Base-by-base conservation (phyloP, 2,329 filamentous ascomycete species). In the Talaromyces verruculosus region DNA sequence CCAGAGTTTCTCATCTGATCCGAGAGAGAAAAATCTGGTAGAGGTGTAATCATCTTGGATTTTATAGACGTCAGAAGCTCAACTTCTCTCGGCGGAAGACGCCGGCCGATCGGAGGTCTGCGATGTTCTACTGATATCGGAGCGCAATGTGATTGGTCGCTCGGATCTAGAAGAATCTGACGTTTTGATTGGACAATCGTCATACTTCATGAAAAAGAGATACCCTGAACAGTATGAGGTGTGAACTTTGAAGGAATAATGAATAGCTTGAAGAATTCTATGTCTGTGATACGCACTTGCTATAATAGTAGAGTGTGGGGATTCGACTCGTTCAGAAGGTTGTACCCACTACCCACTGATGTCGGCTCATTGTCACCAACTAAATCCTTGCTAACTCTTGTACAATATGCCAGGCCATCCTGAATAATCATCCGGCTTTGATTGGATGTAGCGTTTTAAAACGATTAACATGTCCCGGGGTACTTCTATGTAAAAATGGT, bases 41-140 rank as follows among this genome's bases (percentile, higher is more conserved):
- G 11, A 57, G 30, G 28, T 37, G 30, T 30, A 57, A 35, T 37
- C 10, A 55, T 37, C n/a, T n/a, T 25, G 51, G 37, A 61, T 30
- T 45, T 61, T 61, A 47, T 61, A 47, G 10, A 30, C 15, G 19
- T 37, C 13, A 41, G 25, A 57, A 17, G 33, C 28, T 35, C 4
- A 57, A 17, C 51, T 35, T 57, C n/a, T 35, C 28, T 25, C n/a
- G n/a, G 33, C 53, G 53, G 53, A 57, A 37, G 53, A 57, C 53
- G 53, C 53, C 53, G 53, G 53, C 33, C 33, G 33, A 19, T 25
- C 53, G 53, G 53, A 57, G 53, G 33, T 39, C 53, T 57, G 53
- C 37, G 60, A 62, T 62, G 15, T 51, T n/a, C 17, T 49, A 28
- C 45, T 33, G 43, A 62, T 37, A 39, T 39, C 45, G 33, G 33